Percentiles rank a stretch among this genome's conserved stretches.
phyloP scores from a whole-genome alignment of 1,284 basidiomycete genomes.

The Trichosporon asahii region DNA sequence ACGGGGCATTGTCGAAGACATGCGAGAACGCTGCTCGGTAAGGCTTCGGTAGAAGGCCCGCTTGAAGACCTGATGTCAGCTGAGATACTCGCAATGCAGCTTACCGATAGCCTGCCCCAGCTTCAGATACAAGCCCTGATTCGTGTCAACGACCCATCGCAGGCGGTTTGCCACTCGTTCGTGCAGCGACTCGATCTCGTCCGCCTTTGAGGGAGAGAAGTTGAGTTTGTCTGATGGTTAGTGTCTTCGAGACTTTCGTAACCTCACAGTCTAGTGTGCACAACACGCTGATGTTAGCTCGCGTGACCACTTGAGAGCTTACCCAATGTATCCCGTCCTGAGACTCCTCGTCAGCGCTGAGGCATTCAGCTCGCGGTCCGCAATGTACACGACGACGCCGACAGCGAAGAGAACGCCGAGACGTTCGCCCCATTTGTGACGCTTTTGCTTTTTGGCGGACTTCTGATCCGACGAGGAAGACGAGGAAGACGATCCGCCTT shows the following conservation, averaged over 20 bases:
- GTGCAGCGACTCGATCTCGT: slow-evolving; percentile 72
- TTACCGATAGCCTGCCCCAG: slow-evolving; percentile 60
- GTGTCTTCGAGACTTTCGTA: background rate
- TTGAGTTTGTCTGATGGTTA: slow-evolving; percentile 65
- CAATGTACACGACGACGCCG: slow-evolving; percentile 55
- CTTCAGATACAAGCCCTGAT: slow-evolving; percentile 86
- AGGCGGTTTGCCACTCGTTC: slow-evolving; percentile 75
- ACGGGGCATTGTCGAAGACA: slow-evolving; percentile 81
- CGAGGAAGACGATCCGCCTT: background rate
- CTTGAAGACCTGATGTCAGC: slow-evolving; percentile 65
- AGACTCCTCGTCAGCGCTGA: slow-evolving; percentile 64
- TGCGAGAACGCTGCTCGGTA: slow-evolving; percentile 75
- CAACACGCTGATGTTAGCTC: slow-evolving; percentile 33
- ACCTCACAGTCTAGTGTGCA: slow-evolving; percentile 49
- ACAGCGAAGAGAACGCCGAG: slow-evolving; percentile 32
- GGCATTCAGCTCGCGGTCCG: slow-evolving; percentile 64
- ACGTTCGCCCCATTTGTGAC: background rate
- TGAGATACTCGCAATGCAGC: background rate
- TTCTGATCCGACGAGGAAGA: background rate
- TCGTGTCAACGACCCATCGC: slow-evolving; percentile 68
- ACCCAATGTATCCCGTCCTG: slow-evolving; percentile 64
- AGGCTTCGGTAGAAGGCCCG: slow-evolving; percentile 72
- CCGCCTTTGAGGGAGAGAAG: slow-evolving; percentile 63
- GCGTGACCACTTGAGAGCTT: slow-evolving; percentile 42
- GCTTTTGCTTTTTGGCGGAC: background rate